Evolutionary conservation across 1,284 basidiomycete genomes (phyloP).

Genomic region (Cryptococcus sp.): DNA sequence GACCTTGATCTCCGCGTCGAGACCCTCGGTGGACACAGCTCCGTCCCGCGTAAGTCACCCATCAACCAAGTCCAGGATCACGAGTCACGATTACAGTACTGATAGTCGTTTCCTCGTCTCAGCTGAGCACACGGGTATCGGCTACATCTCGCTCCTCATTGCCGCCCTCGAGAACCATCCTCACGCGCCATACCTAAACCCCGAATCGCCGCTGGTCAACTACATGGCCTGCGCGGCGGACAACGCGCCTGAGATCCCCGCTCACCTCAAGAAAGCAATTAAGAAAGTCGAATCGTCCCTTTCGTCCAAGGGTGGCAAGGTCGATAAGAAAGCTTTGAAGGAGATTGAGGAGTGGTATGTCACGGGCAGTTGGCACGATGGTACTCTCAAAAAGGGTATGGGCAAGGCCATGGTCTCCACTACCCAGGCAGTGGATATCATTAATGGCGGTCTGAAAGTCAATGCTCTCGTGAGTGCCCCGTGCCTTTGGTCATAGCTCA

Average conservation of each 20-base stretch:
- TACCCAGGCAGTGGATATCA: conserved; percentile 49
- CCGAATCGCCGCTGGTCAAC: conserved; percentile 33
- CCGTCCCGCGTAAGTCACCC: conserved; percentile 58
- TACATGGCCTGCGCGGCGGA: conserved; percentile 37
- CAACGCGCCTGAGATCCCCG: conserved; percentile 28
- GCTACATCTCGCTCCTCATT: conserved; percentile 44
- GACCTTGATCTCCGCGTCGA: conserved; percentile 61
- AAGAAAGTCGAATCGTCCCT: conserved; percentile 24
- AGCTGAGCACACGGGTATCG: conserved; percentile 50
- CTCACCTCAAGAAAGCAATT: conserved; percentile 27
- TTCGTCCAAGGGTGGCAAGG: conserved; percentile 17
- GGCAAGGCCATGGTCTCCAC: conserved; percentile 43
- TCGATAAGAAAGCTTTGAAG: conserved; percentile 39
- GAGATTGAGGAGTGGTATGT: conserved; percentile 34
- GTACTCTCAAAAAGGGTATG: conserved; percentile 20
- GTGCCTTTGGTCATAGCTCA: background rate
- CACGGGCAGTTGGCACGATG: conserved; percentile 21
- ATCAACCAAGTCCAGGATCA: background rate
- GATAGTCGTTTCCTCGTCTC: background rate
- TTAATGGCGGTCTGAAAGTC: conserved; percentile 47
- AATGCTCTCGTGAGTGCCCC: conserved; percentile 40
- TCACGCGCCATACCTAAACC: conserved; percentile 32
- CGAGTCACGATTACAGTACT: background rate
- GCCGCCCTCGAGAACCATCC: conserved; percentile 46
- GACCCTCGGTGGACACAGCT: conserved; percentile 68